Conservation (phyloP, 768 basidiomycete genomes). For the Serendipita vermifera region DNA sequence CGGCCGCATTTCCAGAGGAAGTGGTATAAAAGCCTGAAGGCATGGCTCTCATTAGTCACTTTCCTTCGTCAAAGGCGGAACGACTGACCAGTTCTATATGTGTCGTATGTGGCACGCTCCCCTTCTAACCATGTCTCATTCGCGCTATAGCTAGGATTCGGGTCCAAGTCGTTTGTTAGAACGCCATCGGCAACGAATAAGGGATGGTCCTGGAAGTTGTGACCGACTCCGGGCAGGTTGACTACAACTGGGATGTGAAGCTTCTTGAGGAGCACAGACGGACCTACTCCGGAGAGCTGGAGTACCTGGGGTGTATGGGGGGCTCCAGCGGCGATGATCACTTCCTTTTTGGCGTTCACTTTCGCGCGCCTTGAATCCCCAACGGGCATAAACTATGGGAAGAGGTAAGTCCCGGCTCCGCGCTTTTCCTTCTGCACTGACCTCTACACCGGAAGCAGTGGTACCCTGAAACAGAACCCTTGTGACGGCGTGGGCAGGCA, state of each 20-base stretch:
- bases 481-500: not conserved
- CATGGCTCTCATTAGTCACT: no score
- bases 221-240: not conserved
- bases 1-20: not conserved
- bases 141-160: no score
- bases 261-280: not conserved
- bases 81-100: no score
- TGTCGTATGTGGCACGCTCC: no score
- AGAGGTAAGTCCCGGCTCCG: not conserved
- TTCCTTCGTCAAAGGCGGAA: no score
- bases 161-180: no score
- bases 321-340: not conserved
- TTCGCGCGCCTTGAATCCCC: no score
- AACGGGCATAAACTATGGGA: not conserved
- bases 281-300: not conserved
- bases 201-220: slow-evolving; percentile 9
- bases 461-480: not conserved
- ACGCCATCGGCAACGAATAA: no score
- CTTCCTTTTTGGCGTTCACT: not conserved
- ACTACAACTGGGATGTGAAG: not conserved
- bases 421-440: no score
- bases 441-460: not conserved
- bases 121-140: no score
- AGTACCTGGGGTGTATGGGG: slow-evolving; percentile 3
- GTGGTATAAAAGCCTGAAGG: not conserved